Percentiles rank a stretch among this genome's conserved stretches.
Conservation (phyloP, 805 yeast species). For the Candida glaebosa region DNA sequence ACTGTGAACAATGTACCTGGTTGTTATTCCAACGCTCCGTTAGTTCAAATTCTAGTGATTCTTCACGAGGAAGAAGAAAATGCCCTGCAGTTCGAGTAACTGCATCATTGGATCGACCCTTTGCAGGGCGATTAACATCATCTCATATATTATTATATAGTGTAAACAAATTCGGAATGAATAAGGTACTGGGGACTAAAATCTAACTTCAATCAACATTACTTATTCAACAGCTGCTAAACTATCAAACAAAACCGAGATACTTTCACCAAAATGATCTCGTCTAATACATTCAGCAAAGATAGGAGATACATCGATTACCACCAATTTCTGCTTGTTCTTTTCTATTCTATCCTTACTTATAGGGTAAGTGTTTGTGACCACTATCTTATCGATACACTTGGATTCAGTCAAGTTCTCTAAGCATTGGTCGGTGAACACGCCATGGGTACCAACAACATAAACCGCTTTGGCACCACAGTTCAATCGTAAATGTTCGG, state of each 20-base stretch:
- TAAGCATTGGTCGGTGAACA: constrained; percentile 83
- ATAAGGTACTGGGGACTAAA: not conserved
- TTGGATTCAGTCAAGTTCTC: constrained; percentile 73
- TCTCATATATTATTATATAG: constrained; percentile 2
- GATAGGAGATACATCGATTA: constrained; percentile 90
- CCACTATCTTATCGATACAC: constrained; percentile 87
- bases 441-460: constrained; percentile 93
- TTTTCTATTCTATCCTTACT: constrained; percentile 53
- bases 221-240: constrained; percentile 52
- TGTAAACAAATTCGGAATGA: constrained; percentile 4
- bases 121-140: constrained; percentile 1
- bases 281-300: constrained; percentile 98
- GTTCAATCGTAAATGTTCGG: constrained; percentile 92
- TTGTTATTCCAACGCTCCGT: constrained; percentile 56
- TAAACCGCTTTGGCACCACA: constrained; percentile 94
- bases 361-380: constrained; percentile 95
- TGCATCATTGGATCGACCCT: constrained; percentile 46
- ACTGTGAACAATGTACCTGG: constrained; percentile 7
- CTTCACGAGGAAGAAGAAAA: constrained; percentile 14
- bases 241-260: constrained; percentile 88
- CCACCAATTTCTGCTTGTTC: constrained; percentile 62
- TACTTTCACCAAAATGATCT: constrained; percentile 97
- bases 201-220: not conserved
- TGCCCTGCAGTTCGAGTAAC: constrained; percentile 53
- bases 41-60: constrained; percentile 39